phyloP scores from a whole-genome alignment of 345 rosid genomes.

The Nephelium lappaceum region DNA sequence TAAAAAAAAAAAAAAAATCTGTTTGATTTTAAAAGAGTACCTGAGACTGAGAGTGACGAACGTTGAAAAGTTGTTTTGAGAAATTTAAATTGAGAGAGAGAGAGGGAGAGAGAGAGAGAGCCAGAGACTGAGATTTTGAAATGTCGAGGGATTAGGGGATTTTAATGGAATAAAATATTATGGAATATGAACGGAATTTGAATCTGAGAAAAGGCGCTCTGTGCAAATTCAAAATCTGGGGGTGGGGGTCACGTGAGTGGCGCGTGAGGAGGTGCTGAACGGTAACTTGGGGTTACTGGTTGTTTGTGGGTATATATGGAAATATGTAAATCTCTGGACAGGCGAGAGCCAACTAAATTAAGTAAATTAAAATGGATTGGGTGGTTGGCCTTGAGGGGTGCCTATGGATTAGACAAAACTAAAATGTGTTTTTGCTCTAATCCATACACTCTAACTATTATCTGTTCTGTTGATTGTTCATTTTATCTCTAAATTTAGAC shows the following conservation, averaged over 20 bases:
- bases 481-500: no score
- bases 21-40: background rate
- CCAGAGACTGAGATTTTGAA: constrained; percentile 18
- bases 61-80: background rate
- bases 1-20: background rate
- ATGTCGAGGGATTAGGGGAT: constrained; percentile 16
- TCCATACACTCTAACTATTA: no score
- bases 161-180: constrained; percentile 17
- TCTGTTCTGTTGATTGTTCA: no score
- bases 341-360: constrained; percentile 1
- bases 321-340: constrained; percentile 1
- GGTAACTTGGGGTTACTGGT: background rate
- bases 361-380: background rate
- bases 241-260: constrained; percentile 29
- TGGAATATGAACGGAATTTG: constrained; percentile 15
- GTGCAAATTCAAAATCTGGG: constrained; percentile 52
- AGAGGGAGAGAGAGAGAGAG: background rate
- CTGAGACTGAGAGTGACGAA: constrained; percentile 13
- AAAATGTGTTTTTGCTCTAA: background rate
- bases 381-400: constrained; percentile 16
- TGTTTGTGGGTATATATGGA: background rate
- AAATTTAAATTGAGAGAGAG: constrained; percentile 26
- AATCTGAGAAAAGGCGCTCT: constrained; percentile 49
- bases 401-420: background rate
- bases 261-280: constrained; percentile 30